These are phyloP conservation scores for Pleurotus ostreatus DNA, from an alignment of 768 basidiomycete genomes.

Conservation along the genomic window DNA sequence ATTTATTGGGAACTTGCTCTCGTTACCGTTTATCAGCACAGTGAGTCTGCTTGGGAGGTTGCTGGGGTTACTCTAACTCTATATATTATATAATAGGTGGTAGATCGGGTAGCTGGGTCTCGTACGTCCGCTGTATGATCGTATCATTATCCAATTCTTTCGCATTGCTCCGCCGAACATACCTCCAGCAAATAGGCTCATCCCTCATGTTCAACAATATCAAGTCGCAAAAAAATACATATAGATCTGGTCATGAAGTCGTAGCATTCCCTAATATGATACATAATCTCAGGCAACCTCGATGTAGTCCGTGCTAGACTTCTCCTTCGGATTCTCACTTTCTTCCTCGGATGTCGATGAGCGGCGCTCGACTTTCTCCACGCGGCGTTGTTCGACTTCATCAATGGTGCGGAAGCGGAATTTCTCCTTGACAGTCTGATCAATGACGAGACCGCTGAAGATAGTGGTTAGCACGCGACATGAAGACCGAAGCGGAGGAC, in stretches of 20 bases:
- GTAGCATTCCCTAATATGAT: not conserved
- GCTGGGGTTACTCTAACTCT: not conserved
- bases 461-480: no score
- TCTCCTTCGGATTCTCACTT: slow-evolving; percentile 11
- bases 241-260: no score
- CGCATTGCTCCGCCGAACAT: not conserved
- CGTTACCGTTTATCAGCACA: slow-evolving; percentile 81
- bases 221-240: no score
- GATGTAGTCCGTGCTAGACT: slow-evolving; percentile 11
- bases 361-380: not conserved
- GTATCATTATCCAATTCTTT: slow-evolving; percentile 16
- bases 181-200: no score
- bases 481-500: slow-evolving; percentile 15
- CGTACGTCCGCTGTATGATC: slow-evolving; percentile 65
- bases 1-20: slow-evolving; percentile 81
- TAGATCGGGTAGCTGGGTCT: slow-evolving; percentile 78
- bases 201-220: no score
- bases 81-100: slow-evolving; percentile 40
- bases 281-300: slow-evolving; percentile 12
- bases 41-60: slow-evolving; percentile 42
- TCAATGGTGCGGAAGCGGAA: slow-evolving; percentile 50
- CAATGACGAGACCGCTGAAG: slow-evolving; percentile 47
- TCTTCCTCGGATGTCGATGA: not conserved
- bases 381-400: slow-evolving; percentile 26
- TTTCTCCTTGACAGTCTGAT: slow-evolving; percentile 42